phyloP scores from a whole-genome alignment of 2,329 filamentous ascomycete genomes.

The Davidsoniella neocaledoniae region DNA sequence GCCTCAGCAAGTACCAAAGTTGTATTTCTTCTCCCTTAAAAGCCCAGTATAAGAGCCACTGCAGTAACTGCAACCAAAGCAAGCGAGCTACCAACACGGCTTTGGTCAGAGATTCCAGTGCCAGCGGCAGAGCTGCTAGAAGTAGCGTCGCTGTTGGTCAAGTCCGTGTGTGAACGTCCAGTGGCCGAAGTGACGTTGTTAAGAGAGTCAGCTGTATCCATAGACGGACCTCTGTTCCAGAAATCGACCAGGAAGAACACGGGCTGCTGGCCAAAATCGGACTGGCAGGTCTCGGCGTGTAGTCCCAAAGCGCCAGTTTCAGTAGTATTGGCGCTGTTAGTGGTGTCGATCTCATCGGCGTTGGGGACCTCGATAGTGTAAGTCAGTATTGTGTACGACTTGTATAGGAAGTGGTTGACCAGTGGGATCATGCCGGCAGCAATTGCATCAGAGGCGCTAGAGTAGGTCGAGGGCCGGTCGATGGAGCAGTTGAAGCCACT shows the following conservation, averaged over 20 bases:
- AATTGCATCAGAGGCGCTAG: conserved; percentile 34
- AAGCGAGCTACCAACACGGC: neutral
- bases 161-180: conserved; percentile 9
- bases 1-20: too few species aligned
- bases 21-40: neutral
- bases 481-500: conserved; percentile 56
- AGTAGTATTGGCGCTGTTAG: conserved; percentile 45
- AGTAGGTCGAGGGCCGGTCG: conserved; percentile 41
- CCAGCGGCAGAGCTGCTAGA: neutral
- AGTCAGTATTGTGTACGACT: conserved; percentile 25
- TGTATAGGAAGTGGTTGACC: conserved; percentile 68
- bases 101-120: neutral
- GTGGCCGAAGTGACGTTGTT: conserved; percentile 29
- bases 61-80: conserved; percentile 1
- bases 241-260: conserved; percentile 67
- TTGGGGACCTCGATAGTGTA: conserved; percentile 47
- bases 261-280: conserved; percentile 45
- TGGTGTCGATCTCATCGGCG: conserved; percentile 39
- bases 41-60: neutral
- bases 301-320: conserved; percentile 35
- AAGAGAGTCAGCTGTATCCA: conserved; percentile 50
- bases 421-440: conserved; percentile 46
- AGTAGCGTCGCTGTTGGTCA: conserved; percentile 5
- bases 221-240: conserved; percentile 54
- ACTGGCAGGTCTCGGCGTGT: conserved; percentile 36